Evolutionary conservation across 768 basidiomycete genomes (phyloP), one percentile per base, ranked within the genome.

Genomic region (Kockovaella imperatae): DNA sequence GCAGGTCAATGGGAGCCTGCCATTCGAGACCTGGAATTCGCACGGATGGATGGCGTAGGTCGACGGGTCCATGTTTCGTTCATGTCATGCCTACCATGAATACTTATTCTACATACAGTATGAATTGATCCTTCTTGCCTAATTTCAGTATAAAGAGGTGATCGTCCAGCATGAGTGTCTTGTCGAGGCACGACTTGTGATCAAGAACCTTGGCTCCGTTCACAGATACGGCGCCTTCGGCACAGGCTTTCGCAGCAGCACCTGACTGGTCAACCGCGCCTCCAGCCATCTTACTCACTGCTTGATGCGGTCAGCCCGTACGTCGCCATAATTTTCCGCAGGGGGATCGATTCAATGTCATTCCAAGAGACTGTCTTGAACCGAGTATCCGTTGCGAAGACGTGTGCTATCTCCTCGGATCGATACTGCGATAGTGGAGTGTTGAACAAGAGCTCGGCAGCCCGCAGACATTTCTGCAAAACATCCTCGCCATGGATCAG

Each of bases 71-170:
- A 10, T 20, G 4, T 45, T 15, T 30, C 15, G 26, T n/a, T 30
- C 26, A 10, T 31, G 14, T n/a, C 13, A 6, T 24, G 13, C 7
- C 43, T 13, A 5, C 43, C 5, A 11, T 17, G 21, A 15, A 26
- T 10, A 10, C 5, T 25, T 35, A 42, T 18, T 51, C 57, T 1
- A 77, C 48, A 29, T 67, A 77, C 7, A 88, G 57, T 32, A 86
- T 75, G 31, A 79, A 62, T 53, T 82, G 74, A 38, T 83, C 83
- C 53, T 83, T 81, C 65, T 84, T 86, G 3, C 87, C 87, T 31
- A 80, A 79, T 15, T 84, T 78, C 17, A 90, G 52, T 49, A 90
- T 77, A 15, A 77, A 80, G 5, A 88, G 60, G 41, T 74, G 76
- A 8, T 70, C 74, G 56, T 82, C 80, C n/a, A 87, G 72, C 24